Evolutionary conservation across 495 filamentous ascomycete genomes (phyloP), one percentile per base, ranked within the genome.

Genomic region (Daldinia loculata): DNA sequence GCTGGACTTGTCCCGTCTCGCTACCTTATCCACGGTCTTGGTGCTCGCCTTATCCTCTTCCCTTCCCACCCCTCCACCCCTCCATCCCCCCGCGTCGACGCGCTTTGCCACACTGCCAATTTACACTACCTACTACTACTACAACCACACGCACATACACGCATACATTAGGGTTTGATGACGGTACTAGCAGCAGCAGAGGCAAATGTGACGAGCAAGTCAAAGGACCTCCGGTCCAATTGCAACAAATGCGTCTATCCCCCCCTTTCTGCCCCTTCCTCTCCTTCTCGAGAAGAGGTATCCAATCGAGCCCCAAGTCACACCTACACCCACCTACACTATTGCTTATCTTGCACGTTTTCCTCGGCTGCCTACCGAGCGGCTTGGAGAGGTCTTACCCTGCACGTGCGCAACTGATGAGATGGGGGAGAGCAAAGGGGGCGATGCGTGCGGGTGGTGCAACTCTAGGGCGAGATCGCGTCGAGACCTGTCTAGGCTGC

Each of bases 1-100:
- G 63, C 57, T 58, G 55, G 36, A 51, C 32, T 52, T 52, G 24
- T 53, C 50, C 27, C 27, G 24, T 29, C 59, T 71, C 63, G 63
- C 63, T 72, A 67, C 69, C 69, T 64, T 39, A 64, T 59, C 69
- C 69, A 67, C 69, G 69, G 69, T 41, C 52, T 67, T 67, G 69
- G 69, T 60, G 60, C 45, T 17, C 50, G 41, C 30, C 43, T 24
- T 12, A 60, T 45, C 43, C 32, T 12, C 17, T 39, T 12, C 12
- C 32, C 26, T 26, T 5, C 24, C 14, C 45, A 48, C 17, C 17
- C n/a, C n/a, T n/a, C n/a, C n/a, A n/a, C 39, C 15, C 41, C 19
- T 48, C 19, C 32, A 12, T 36, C 34, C 8, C 32, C 43, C 43
- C 43, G 43, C 43, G 43, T 48, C 43, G 43, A 48, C 43, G 43